Evolutionary conservation across 2,329 filamentous ascomycete genomes (phyloP), one percentile per base, ranked within the genome.

Genomic region (Ceratocystis smalleyi): DNA sequence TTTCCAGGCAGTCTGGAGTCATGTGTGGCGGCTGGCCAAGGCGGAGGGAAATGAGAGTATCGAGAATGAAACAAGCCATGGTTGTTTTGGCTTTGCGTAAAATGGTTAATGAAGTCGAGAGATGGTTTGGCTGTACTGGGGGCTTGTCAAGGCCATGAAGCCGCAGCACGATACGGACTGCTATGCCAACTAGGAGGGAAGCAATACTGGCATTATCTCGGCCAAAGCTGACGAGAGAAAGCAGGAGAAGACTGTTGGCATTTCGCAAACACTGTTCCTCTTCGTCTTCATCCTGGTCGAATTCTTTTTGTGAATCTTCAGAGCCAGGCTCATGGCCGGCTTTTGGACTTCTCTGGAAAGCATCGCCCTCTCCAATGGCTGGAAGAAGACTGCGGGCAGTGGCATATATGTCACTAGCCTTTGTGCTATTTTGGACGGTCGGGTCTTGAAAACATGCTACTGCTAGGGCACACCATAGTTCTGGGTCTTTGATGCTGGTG

Each of bases 171-270:
- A 75, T 67, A 4, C 67, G 79, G 69, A 83, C 79, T n/a, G 85
- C 86, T 66, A 81, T 77, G 0, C 85, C 86, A 22, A 87, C 76
- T 0, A 87, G 72, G 3, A 87, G 71, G 79, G 86, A 88, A 1
- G 87, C 85, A 1, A 80, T 73, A 15, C 76, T 76, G 43, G 77
- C 76, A n/a, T 81, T 77, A 19, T 79, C 77, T 60, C 79, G 78
- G 0, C 80, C 81, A n/a, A 89, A 73, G 51, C 86, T 83, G 24
- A 87, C 74, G 2, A 90, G 73, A 1, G 83, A 78, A 1, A 89
- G 75, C 0, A 86, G 75, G 1, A 86, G 71, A 3, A 85, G 72
- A 0, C 80, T 79, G 27, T 66, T 68, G 3, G 72, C 70, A 54
- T 68, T 69, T 5, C 71, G 68, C 43, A 71, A 70, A 7, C 70